These are phyloP conservation scores for Vanrija humicola DNA, from an alignment of 1,284 basidiomycete genomes.

Conservation along the genomic window DNA sequence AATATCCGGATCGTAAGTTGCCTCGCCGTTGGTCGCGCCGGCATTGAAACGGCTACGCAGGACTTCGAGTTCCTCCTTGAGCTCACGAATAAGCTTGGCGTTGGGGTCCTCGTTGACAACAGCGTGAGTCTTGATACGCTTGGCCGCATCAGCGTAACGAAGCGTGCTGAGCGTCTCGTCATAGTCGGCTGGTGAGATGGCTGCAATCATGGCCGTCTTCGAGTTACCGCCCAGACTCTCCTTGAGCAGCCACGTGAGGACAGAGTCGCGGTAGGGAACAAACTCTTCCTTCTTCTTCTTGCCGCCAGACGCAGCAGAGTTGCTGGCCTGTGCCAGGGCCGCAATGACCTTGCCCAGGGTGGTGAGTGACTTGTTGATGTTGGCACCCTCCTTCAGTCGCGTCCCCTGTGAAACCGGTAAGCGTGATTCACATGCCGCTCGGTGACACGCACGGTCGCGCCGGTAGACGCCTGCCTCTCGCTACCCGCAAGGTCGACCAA, in stretches of 20 bases:
- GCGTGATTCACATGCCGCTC: background rate
- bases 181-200: constrained; percentile 88
- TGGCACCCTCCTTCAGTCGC: constrained; percentile 90
- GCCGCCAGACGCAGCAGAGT: constrained; percentile 54
- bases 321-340: constrained; percentile 73
- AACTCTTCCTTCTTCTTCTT: constrained; percentile 87
- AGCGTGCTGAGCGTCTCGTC: constrained; percentile 30
- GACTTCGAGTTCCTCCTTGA: constrained; percentile 91
- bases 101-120: constrained; percentile 99
- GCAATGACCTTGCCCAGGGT: constrained; percentile 97
- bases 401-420: constrained; percentile 55
- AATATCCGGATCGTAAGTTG: constrained; percentile 77
- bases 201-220: constrained; percentile 85
- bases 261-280: constrained; percentile 90
- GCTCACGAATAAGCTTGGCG: constrained; percentile 87
- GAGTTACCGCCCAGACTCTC: constrained; percentile 94
- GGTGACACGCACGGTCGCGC: constrained; percentile 61
- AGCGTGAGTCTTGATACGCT: constrained; percentile 99
- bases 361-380: constrained; percentile 97
- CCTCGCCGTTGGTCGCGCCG: constrained; percentile 61
- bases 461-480: constrained; percentile 92
- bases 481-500: constrained; percentile 96
- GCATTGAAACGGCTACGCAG: constrained; percentile 44
- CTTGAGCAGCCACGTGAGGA: constrained; percentile 95
- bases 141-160: constrained; percentile 94